Base-by-base conservation (phyloP, 768 basidiomycete species). In the Boletus eberwhitei region DNA sequence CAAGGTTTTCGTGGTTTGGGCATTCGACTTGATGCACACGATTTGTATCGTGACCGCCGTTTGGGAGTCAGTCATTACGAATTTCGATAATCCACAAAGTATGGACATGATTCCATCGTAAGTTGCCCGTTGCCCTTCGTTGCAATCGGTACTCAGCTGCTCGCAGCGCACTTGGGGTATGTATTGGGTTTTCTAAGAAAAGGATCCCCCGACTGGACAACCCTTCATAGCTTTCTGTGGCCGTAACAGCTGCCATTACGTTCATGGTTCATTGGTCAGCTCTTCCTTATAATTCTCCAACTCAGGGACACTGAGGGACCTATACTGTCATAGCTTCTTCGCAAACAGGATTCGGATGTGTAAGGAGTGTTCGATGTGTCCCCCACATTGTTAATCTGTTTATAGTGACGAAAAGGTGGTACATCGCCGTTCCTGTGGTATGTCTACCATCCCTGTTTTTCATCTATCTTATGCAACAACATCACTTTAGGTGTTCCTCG, bases 261-360 rank as follows among this genome's bases (percentile, higher is more conserved):
- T 71, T 71, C 53, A 58, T 72, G 49, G 69, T 71, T 29, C 69
- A 71, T n/a, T 72, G 69, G 69, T 69, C 1, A 3, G 68, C 49
- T 39, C 4, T 41, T 37, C 26, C 16, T 3, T 21, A 16, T 21
- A 16, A 19, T 24, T 29, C 2, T 36, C 11, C 8, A 5, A 41
- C 19, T 4, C 3, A 4, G 4, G 0, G 9, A 34, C 22, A 9
- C 17, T 54, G 26, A 55, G 3, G 19, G 0, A 22, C 8, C 3
- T 26, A 16, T 26, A 26, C 12, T 24, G 0, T 39, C 3, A 3
- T 21, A 70, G 69, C 29, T 71, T 71, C 61, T 71, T 72, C 35
- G 69, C 69, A 2, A 71, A 71, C 58, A 62, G 69, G 55, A 67
- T 71, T 34, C 62, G 71, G n/a, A 69, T 63, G 67, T 50, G 69